These are phyloP conservation scores for Aurifilum marmelostoma DNA, from an alignment of 2,329 filamentous ascomycete species.

Conservation along the genomic window DNA sequence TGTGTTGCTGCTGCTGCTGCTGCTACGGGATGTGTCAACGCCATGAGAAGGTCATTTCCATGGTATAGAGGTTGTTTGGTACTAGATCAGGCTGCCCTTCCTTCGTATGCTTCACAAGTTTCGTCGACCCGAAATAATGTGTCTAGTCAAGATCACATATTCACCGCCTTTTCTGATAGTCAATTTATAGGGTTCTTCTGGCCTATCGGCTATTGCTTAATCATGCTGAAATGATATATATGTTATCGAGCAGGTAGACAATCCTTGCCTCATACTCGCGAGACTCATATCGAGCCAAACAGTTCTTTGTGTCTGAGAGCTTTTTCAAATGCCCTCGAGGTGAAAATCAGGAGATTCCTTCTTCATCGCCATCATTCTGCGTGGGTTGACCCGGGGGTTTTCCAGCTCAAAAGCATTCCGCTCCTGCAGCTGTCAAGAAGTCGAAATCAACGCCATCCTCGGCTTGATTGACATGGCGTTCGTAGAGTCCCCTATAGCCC, in stretches of 20 bases:
- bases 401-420: neutral
- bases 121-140: neutral
- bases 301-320: too few relatives aligned
- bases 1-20: neutral
- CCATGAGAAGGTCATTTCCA: too few relatives aligned
- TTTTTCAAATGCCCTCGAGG: too few relatives aligned
- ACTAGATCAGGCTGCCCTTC: neutral
- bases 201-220: neutral
- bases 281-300: neutral
- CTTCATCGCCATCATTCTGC: neutral
- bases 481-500: constrained; percentile 63
- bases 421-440: constrained; percentile 56
- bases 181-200: neutral
- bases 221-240: too few relatives aligned
- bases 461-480: constrained; percentile 62
- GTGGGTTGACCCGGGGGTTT: neutral
- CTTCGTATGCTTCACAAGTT: too few relatives aligned
- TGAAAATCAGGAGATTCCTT: too few relatives aligned
- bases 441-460: constrained; percentile 64
- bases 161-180: neutral
- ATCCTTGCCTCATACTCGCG: too few relatives aligned
- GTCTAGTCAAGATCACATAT: neutral
- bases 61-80: neutral
- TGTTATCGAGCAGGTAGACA: too few relatives aligned
- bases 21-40: too few relatives aligned